These are phyloP conservation scores for Candida golubevii DNA, from an alignment of 805 yeast species.

Conservation along the genomic window DNA sequence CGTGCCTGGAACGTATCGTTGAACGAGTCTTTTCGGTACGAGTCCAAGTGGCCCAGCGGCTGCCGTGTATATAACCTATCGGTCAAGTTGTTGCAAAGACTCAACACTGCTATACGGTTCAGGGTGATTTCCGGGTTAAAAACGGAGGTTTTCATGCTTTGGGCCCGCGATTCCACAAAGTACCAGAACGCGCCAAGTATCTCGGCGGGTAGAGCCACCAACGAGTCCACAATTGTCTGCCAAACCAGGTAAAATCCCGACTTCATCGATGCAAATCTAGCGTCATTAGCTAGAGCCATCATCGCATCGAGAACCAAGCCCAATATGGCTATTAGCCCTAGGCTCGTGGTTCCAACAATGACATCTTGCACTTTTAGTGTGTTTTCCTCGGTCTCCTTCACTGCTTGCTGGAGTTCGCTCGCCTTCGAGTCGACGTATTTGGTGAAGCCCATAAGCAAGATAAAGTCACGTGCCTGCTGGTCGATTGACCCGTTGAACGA, in stretches of 20 bases:
- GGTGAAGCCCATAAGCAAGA: slow-evolving; percentile 22
- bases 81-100: slow-evolving; percentile 36
- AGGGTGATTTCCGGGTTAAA: slow-evolving; percentile 26
- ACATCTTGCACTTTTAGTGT: too few species aligned
- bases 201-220: slow-evolving; percentile 20
- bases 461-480: slow-evolving; percentile 19
- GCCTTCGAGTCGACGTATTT: slow-evolving; percentile 10
- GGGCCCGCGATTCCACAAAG: slow-evolving; percentile 33
- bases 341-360: neutral
- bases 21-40: slow-evolving; percentile 35
- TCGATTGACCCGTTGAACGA: slow-evolving; percentile 23
- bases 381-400: neutral
- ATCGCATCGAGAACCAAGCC: slow-evolving; percentile 25
- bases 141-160: slow-evolving; percentile 19
- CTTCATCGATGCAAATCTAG: slow-evolving; percentile 17
- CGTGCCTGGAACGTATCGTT: slow-evolving; percentile 36
- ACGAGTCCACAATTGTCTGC: slow-evolving; percentile 21
- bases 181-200: slow-evolving; percentile 30
- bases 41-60: slow-evolving; percentile 22
- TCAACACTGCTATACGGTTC: slow-evolving; percentile 38
- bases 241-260: slow-evolving; percentile 24
- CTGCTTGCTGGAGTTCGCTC: neutral
- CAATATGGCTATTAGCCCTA: slow-evolving; percentile 13
- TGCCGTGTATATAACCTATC: slow-evolving; percentile 24
- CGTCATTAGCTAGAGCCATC: slow-evolving; percentile 17